Evolutionary conservation across 495 filamentous ascomycete species (phyloP), one percentile per base, ranked within the genome.

Genomic region (Pyrenopolyporus hunteri): DNA sequence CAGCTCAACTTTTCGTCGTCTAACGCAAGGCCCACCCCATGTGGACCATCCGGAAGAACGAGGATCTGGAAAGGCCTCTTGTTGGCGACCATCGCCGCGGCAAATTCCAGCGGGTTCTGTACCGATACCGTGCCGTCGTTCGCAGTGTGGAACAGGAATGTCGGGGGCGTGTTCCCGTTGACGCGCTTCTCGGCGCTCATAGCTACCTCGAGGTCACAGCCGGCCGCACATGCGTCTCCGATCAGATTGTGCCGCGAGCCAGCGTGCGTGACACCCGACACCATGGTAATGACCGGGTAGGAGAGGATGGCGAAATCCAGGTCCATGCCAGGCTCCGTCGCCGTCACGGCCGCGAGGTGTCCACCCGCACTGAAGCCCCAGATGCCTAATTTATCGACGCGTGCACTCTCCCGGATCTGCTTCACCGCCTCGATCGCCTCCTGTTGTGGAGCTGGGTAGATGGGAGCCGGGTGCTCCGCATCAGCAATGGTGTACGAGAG

Each of bases 281-380:
- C 37, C 59, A 63, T 63, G 32, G 36, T 63, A 4, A 63, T 51
- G 4, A 63, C 51, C 0, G 59, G 51, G 40, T 63, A 63, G 2
- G 44, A 44, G 8, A 65, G 16, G 42, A 65, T 55, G 1, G 49
- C 36, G 28, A 65, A 65, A 13, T 65, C 48, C 4, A 59, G 13
- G 2, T 14, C 11, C 9, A 20, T 43, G 1, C 1, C 9, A 32
- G 46, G 20, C n/a, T 46, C 35, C 32, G 56, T 65, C 9, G 49
- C 62, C 1, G 49, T 60, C 23, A 65, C 36, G 2, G 62, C 56
- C 9, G 62, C 62, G 1, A 65, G 37, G 9, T 65, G 62, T 2
- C 56, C 62, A 10, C 62, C 62, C 1, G 62, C 56, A 3, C 47
- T 47, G 13, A 59, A 65, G 3, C 62, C 62, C 62, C 62, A 60